Base-by-base conservation (phyloP, 2,329 filamentous ascomycete species). In the Cryphonectria parasitica region DNA sequence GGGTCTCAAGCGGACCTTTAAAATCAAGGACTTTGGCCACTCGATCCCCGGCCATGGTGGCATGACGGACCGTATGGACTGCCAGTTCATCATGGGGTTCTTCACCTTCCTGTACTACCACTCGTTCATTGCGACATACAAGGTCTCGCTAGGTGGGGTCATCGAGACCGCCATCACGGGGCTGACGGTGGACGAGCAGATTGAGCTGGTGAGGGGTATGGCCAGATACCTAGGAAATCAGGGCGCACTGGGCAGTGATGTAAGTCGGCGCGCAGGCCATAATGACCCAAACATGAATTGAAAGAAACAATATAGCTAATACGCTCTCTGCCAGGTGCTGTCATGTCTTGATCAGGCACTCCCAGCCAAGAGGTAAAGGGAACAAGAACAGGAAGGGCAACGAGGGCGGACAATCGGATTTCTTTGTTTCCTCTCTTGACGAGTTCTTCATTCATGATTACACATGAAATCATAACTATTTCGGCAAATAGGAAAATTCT, bases 51-150 rank as follows among this genome's bases (percentile, higher is more conserved):
- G 96, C 31, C 96, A 99, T 77, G 96, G 96, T 72, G 96, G 96
- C 76, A 98, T 99, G 84, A 99, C 96, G 22, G 96, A 99, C 80
- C 92, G 96, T 73, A 98, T 99, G 95, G 96, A 99, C 79, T 99
- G 96, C 81, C 96, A 99, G 79, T 99, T 99, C 83, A 98, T 98
- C 84, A 99, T 99, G 96, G 96, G 96, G 11, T 96, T 97, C 82
- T 98, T 99, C 77, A 90, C 95, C 22, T 98, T 94, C 84, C 95
- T 99, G 88, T 99, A 99, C 83, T 99, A 97, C 83, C 95, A 98
- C 80, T 96, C 92, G 78, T 99, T 99, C 80, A 95, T 99, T 77
- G 95, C 95, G 4, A 87, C 94, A 8, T 90, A 97, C 85, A 94
- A 95, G 81, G 90, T 92, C 54, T 94, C 87, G 69, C 91, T 97